Conservation (phyloP, 2,329 filamentous ascomycete genomes). For the Chaetothyriales sp. region DNA sequence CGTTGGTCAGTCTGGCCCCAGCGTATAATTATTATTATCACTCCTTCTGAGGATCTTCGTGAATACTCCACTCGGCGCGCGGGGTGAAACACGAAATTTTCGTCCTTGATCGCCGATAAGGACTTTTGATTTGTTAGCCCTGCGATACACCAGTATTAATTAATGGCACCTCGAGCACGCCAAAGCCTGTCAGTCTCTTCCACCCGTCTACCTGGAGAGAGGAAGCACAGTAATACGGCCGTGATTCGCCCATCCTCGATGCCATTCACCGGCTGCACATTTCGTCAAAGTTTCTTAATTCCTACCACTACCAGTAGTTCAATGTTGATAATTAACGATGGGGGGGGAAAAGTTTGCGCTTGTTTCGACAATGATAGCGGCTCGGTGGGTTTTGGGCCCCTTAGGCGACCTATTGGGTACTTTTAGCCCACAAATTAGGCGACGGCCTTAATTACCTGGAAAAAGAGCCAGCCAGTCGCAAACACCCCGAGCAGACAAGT, state of each 20-base stretch:
- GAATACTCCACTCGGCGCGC: background rate
- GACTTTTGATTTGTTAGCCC: background rate
- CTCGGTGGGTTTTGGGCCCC: no score
- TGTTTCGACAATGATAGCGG: no score
- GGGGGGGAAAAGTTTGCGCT: no score
- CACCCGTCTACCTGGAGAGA: background rate
- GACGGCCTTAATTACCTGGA: no score
- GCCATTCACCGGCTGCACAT: background rate
- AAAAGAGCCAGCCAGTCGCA: no score
- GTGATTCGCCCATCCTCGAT: background rate
- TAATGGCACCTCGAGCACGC: no score
- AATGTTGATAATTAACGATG: background rate
- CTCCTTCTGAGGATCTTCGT: background rate
- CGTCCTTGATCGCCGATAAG: background rate
- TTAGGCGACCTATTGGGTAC: no score
- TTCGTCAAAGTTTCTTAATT: background rate
- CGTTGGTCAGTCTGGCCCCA: background rate
- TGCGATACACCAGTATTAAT: background rate
- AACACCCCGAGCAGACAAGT: no score
- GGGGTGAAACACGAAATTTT: background rate
- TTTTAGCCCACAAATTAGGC: no score
- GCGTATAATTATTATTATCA: background rate
- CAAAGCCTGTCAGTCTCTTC: background rate
- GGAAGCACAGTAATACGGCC: background rate
- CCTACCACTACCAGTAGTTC: background rate